phyloP scores from a whole-genome alignment of 2,329 filamentous ascomycete species.

The Fusarium pseudograminearum region DNA sequence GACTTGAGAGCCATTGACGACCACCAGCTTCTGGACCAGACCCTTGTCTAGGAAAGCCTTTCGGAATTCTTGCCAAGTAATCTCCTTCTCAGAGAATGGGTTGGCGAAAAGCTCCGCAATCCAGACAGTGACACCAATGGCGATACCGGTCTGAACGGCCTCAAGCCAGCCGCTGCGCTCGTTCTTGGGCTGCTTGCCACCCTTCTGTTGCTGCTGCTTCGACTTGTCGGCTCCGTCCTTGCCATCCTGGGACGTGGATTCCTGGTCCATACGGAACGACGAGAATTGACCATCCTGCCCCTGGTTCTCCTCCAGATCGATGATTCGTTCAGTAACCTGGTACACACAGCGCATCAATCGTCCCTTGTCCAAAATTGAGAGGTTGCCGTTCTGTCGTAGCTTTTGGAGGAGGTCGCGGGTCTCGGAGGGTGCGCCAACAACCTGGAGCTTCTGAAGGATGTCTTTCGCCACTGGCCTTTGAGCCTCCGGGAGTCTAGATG shows the following conservation, averaged over 20 bases:
- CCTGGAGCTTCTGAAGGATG: slow-evolving; percentile 72
- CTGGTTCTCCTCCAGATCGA: slow-evolving; percentile 47
- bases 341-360: slow-evolving; percentile 54
- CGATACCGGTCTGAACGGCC: slow-evolving; percentile 52
- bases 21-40: slow-evolving; percentile 90
- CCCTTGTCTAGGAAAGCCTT: slow-evolving; percentile 96
- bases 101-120: slow-evolving; percentile 57
- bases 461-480: slow-evolving; percentile 71
- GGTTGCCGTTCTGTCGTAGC: slow-evolving; percentile 69
- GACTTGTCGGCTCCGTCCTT: slow-evolving; percentile 43
- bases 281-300: slow-evolving; percentile 37
- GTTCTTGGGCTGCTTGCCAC: slow-evolving; percentile 51
- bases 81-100: slow-evolving; percentile 71
- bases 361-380: slow-evolving; percentile 55
- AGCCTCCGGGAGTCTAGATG: slow-evolving; percentile 72
- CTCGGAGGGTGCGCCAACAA: slow-evolving; percentile 77
- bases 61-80: slow-evolving; percentile 97
- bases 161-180: slow-evolving; percentile 53
- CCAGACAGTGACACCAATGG: slow-evolving; percentile 67
- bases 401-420: slow-evolving; percentile 68
- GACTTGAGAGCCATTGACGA: slow-evolving; percentile 78
- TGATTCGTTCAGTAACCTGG: slow-evolving; percentile 53
- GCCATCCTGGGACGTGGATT: slow-evolving; percentile 40
- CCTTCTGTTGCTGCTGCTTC: slow-evolving; percentile 50
- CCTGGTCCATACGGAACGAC: slow-evolving; percentile 40